Conservation (phyloP, 192 early-diverging fungal species). For the Entomortierella parvispora region DNA sequence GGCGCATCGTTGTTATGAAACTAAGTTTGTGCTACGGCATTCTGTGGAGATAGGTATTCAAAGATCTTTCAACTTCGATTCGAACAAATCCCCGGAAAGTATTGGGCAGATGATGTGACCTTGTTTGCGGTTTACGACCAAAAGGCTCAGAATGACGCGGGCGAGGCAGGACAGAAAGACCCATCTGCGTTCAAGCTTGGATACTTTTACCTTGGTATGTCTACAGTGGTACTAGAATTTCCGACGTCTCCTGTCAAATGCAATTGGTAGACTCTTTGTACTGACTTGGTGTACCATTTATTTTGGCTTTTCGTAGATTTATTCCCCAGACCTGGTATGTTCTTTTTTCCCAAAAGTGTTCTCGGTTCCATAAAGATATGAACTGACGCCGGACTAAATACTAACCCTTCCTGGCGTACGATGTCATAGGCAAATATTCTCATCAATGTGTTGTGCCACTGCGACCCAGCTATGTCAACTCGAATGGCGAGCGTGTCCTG, state of each 20-base stretch:
- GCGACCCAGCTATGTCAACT: constrained; percentile 68
- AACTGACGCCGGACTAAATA: not conserved
- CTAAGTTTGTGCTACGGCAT: not conserved
- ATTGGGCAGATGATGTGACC: constrained; percentile 86
- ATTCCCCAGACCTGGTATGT: constrained; percentile 68
- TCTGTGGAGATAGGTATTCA: constrained; percentile 71
- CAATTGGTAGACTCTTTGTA: not conserved
- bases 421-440: constrained; percentile 65
- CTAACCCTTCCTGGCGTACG: not conserved
- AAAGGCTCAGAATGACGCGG: constrained; percentile 54
- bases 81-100: constrained; percentile 64
- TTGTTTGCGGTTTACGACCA: constrained; percentile 82
- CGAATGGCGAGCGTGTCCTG: constrained; percentile 42
- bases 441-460: constrained; percentile 88
- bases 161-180: constrained; percentile 11
- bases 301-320: no score
- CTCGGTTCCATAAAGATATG: no score
- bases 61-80: constrained; percentile 76
- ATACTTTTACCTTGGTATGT: constrained; percentile 46
- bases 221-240: not conserved
- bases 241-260: not conserved
- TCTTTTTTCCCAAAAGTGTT: not conserved
- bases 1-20: constrained; percentile 17
- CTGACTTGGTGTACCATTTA: not conserved
- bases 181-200: constrained; percentile 39